Conservation (phyloP, 2,329 filamentous ascomycete genomes). For the Ampelomyces quisqualis region DNA sequence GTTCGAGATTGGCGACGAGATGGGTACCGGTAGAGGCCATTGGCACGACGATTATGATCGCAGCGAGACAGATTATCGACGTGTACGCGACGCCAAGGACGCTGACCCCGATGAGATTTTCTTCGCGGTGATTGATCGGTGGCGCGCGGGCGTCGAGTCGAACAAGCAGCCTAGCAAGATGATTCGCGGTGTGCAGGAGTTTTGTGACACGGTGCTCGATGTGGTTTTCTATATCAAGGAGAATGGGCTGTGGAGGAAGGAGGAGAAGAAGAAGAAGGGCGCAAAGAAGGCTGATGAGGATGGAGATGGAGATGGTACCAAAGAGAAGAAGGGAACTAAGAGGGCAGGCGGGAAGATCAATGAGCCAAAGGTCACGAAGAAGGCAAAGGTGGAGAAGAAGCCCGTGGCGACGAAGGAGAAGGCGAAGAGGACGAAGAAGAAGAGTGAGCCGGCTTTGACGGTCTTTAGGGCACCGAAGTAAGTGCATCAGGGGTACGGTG, state of each 20-base stretch:
- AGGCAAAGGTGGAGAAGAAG: neutral
- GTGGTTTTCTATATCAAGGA: constrained; percentile 34
- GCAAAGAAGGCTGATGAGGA: constrained; percentile 5
- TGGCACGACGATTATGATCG: constrained; percentile 9
- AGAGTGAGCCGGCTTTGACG: constrained; percentile 14
- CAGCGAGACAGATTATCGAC: constrained; percentile 6
- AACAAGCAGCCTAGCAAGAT: constrained; percentile 16
- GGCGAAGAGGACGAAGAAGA: constrained; percentile 17
- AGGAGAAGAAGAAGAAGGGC: constrained; percentile 14
- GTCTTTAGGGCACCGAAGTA: no score
- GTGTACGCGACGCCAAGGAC: constrained; percentile 8
- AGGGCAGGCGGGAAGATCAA: neutral
- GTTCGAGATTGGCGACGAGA: constrained; percentile 31
- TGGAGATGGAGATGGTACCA: constrained; percentile 1
- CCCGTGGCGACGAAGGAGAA: neutral
- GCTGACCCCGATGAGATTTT: constrained; percentile 36
- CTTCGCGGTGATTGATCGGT: constrained; percentile 35
- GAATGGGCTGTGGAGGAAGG: constrained; percentile 20
- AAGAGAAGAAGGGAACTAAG: constrained; percentile 3
- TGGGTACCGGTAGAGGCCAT: constrained; percentile 13
- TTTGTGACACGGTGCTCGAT: constrained; percentile 36
- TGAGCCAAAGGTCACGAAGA: neutral
- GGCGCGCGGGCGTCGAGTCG: constrained; percentile 25
- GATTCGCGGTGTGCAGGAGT: constrained; percentile 36
- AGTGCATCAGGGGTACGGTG: no score